Evolutionary conservation across 208 protist genomes (phyloP).

Genomic region (Borovskyia barvae): DNA sequence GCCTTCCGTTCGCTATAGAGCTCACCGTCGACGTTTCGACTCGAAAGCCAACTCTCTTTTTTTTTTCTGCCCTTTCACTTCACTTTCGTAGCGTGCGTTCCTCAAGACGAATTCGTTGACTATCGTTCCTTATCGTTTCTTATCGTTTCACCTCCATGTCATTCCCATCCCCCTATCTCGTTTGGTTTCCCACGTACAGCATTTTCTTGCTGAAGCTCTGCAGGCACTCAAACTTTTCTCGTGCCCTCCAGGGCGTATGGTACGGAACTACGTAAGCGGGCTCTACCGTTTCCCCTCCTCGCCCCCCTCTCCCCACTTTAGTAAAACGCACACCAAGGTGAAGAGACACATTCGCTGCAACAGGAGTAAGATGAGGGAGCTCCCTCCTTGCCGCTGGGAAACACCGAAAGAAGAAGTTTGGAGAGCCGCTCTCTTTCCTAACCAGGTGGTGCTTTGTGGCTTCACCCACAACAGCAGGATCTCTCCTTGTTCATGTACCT

Average conservation of each 20-base stretch:
- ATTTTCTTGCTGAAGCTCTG: neutral
- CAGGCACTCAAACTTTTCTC: neutral
- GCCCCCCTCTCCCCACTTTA: too few species aligned
- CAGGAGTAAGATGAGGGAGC: too few species aligned
- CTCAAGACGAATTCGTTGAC: neutral
- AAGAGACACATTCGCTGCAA: too few species aligned
- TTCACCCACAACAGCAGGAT: too few species aligned
- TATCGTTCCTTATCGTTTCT: neutral
- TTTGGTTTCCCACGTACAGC: neutral
- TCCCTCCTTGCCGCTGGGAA: too few species aligned
- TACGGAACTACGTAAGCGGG: neutral
- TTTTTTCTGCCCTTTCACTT: neutral
- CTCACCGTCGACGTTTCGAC: neutral
- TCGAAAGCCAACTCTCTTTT: neutral
- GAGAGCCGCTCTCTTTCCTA: too few species aligned
- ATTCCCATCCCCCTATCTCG: neutral
- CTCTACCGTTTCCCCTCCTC: too few species aligned
- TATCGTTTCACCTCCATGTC: neutral
- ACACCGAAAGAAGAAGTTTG: too few species aligned
- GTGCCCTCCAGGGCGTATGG: neutral
- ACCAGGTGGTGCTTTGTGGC: too few species aligned
- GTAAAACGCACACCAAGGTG: too few species aligned
- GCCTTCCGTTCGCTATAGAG: neutral
- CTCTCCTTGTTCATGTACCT: too few species aligned
- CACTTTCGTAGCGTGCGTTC: too few species aligned